Conservation (phyloP, 441 rosid genomes). For the Mallotus repandus region DNA sequence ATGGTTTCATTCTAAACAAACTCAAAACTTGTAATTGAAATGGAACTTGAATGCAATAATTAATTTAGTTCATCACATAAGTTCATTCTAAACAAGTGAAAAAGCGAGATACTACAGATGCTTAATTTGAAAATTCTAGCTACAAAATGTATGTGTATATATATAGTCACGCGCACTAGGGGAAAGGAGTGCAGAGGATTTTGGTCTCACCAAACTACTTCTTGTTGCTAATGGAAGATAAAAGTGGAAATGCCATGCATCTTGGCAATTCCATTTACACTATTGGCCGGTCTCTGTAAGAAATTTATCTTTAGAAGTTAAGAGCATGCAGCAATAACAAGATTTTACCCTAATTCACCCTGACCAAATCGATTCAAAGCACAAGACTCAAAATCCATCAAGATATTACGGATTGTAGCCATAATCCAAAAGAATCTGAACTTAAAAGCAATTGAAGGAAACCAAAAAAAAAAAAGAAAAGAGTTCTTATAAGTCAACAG, state of each 20-base stretch:
- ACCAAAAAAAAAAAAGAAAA: neutral
- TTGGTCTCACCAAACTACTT: neutral
- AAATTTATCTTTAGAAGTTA: no score
- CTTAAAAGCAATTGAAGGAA: neutral
- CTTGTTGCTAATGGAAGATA: neutral
- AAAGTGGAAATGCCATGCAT: neutral
- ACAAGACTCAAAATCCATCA: neutral
- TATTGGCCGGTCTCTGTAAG: neutral
- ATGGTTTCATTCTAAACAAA: neutral
- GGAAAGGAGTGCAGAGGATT: no score
- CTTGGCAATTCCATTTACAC: neutral
- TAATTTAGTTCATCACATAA: no score
- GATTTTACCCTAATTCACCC: neutral
- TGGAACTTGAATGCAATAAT: no score
- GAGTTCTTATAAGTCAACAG: conserved; percentile 57
- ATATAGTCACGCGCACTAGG: neutral
- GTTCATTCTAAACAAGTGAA: no score
- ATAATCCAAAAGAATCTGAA: conserved; percentile 5
- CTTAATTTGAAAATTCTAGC: neutral
- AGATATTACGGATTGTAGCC: neutral
- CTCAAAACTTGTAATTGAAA: neutral
- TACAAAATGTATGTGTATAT: neutral
- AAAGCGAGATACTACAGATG: neutral
- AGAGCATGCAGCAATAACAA: neutral
- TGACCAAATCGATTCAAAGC: neutral